A percentile compares a stretch with the other conserved stretches of the same genome.
phyloP scores from a whole-genome alignment of 1,139 yeast genomes.

The Scheffersomyces stambukii region DNA sequence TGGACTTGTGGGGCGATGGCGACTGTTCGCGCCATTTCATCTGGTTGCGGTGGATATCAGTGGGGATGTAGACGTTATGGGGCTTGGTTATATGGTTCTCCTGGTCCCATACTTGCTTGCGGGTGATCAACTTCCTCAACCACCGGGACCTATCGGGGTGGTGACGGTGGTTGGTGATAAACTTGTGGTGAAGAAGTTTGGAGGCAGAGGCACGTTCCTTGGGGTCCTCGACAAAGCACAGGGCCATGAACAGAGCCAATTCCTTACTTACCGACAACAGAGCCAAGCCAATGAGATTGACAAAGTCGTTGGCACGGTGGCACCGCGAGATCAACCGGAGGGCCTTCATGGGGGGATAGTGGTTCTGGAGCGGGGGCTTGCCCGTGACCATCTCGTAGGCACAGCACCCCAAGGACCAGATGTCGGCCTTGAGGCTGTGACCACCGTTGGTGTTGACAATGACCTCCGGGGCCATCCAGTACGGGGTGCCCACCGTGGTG shows the following conservation, averaged over 20 bases:
- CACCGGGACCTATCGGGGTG: slow-evolving; percentile 14
- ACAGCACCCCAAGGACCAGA: slow-evolving; percentile 95
- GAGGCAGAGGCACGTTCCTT: slow-evolving; percentile 53
- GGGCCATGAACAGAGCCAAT: slow-evolving; percentile 56
- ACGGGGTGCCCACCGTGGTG: slow-evolving; percentile 97
- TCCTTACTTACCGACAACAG: slow-evolving; percentile 17
- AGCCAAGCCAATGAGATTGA: slow-evolving; percentile 25
- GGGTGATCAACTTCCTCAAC: slow-evolving; percentile 33
- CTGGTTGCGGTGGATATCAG: slow-evolving; percentile 34
- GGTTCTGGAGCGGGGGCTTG: slow-evolving; percentile 72
- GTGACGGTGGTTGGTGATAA: slow-evolving; percentile 33
- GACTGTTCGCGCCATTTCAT: slow-evolving; percentile 22
- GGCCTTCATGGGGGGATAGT: slow-evolving; percentile 77
- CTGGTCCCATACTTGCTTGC: slow-evolving; percentile 40
- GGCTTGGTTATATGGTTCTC: slow-evolving; percentile 31
- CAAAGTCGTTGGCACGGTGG: slow-evolving; percentile 28
- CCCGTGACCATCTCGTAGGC: slow-evolving; percentile 81
- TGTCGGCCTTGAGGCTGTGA: slow-evolving; percentile 84
- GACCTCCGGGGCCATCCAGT: slow-evolving; percentile 99
- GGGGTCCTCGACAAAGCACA: slow-evolving; percentile 65
- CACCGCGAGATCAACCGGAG: slow-evolving; percentile 46
- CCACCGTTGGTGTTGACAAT: slow-evolving; percentile 72
- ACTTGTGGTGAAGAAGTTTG: slow-evolving; percentile 56
- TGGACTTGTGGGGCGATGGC: slow-evolving; percentile 9
- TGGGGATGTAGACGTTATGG: slow-evolving; percentile 38